These are phyloP conservation scores for Mycosphaerella arachidis DNA, from an alignment of 2,329 filamentous ascomycete genomes.

Conservation along the genomic window DNA sequence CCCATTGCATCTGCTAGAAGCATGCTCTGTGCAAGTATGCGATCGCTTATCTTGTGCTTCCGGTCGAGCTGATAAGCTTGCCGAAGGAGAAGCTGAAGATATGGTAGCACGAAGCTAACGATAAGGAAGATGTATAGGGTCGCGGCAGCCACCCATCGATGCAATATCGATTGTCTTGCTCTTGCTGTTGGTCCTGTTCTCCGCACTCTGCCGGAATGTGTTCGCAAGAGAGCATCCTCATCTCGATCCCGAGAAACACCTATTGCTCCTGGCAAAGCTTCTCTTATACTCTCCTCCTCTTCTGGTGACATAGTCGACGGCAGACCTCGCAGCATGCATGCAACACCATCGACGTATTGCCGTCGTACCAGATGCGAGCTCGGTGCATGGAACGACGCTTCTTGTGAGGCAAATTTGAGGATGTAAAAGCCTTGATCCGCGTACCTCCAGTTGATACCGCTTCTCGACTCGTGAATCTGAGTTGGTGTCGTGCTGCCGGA, in stretches of 20 bases:
- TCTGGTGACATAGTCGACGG: constrained; percentile 53
- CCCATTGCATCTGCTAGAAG: constrained; percentile 52
- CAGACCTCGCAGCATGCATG: constrained; percentile 61
- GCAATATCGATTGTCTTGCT: constrained; percentile 18
- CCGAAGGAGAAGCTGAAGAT: constrained; percentile 52
- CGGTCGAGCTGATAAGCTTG: constrained; percentile 60
- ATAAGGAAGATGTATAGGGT: constrained; percentile 47
- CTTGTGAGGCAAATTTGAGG: constrained; percentile 43
- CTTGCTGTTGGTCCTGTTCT: neutral
- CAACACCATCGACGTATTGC: constrained; percentile 60
- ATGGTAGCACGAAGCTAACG: constrained; percentile 58
- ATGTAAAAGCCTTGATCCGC: constrained; percentile 49
- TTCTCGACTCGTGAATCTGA: constrained; percentile 10
- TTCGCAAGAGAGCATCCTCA: constrained; percentile 7
- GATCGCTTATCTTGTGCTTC: constrained; percentile 60
- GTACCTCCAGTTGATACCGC: constrained; percentile 49
- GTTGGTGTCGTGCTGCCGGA: constrained; percentile 17
- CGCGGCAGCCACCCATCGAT: constrained; percentile 18
- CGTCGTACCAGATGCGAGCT: constrained; percentile 54
- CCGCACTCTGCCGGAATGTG: neutral
- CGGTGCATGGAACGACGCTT: constrained; percentile 38
- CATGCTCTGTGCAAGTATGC: constrained; percentile 50
- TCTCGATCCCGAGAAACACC: neutral
- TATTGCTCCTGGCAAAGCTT: constrained; percentile 43
- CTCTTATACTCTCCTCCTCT: constrained; percentile 51